phyloP scores from a whole-genome alignment of 75 land plant genomes.

The Pinus albicaulis region DNA sequence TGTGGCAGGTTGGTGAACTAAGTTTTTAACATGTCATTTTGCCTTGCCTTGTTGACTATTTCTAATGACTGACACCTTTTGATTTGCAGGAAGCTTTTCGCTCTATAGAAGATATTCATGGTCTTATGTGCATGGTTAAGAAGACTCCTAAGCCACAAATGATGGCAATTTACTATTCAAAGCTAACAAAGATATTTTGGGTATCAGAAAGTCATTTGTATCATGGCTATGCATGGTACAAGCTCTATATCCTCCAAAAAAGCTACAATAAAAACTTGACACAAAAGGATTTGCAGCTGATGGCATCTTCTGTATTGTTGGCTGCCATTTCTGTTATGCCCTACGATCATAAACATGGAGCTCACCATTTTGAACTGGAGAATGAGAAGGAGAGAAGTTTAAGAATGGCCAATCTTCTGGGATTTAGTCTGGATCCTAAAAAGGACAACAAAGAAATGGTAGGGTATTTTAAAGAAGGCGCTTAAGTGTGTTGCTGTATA shows the following conservation, averaged over 20 bases:
- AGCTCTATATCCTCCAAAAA: conserved; percentile 82
- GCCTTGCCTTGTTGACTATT: background rate
- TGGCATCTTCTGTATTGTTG: conserved; percentile 91
- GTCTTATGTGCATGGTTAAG: conserved; percentile 94
- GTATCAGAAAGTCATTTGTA: conserved; percentile 76
- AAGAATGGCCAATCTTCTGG: conserved; percentile 75
- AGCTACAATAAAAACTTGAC: conserved; percentile 86
- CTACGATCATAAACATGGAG: conserved; percentile 70
- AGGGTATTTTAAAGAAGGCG: background rate
- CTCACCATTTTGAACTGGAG: conserved; percentile 87
- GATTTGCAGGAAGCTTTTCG: conserved; percentile 93
- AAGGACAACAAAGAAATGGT: conserved; percentile 86
- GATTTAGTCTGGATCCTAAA: conserved; percentile 73
- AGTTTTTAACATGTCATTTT: background rate
- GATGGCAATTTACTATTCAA: conserved; percentile 92
- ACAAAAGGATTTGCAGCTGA: conserved; percentile 88
- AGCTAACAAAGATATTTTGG: conserved; percentile 89
- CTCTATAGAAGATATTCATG: conserved; percentile 93
- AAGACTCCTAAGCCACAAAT: conserved; percentile 84
- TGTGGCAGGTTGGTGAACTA: conserved; percentile 79
- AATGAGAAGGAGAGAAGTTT: conserved; percentile 92
- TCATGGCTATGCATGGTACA: conserved; percentile 97
- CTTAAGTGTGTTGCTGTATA: too few relatives aligned
- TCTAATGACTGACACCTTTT: background rate
- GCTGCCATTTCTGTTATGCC: conserved; percentile 85